Evolutionary conservation across 192 early-diverging fungal species (phyloP).

Genomic region (Backusella tarrabulga): DNA sequence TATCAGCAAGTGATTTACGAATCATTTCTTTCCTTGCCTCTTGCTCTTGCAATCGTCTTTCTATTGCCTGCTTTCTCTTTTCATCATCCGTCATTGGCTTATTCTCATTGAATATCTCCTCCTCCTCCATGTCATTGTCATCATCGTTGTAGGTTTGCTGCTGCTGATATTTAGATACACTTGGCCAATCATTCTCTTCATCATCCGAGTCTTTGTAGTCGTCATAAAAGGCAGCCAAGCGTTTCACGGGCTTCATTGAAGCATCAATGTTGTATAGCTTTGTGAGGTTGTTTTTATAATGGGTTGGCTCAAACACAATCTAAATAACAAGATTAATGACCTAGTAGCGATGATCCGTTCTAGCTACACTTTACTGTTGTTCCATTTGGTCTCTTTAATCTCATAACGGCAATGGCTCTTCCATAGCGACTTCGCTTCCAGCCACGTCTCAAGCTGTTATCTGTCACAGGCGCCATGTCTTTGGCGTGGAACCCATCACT

Average conservation of each 20-base stretch:
- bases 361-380: slow-evolving; percentile 23
- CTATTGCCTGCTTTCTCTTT: slow-evolving; percentile 24
- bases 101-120: slow-evolving; percentile 30
- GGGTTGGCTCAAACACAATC: slow-evolving; percentile 66
- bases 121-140: slow-evolving; percentile 7
- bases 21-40: slow-evolving; percentile 33
- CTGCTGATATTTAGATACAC: background rate
- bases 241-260: slow-evolving; percentile 31
- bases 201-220: slow-evolving; percentile 22
- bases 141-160: slow-evolving; percentile 19
- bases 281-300: slow-evolving; percentile 63
- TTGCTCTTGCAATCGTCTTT: slow-evolving; percentile 25
- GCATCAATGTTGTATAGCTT: slow-evolving; percentile 50
- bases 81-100: slow-evolving; percentile 19
- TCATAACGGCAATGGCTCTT: slow-evolving; percentile 69
- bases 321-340: background rate
- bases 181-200: background rate
- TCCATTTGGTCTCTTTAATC: slow-evolving; percentile 54
- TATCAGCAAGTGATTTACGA: slow-evolving; percentile 21
- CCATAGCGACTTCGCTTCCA: slow-evolving; percentile 74
- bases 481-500: slow-evolving; percentile 49
- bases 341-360: no score
- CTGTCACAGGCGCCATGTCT: slow-evolving; percentile 71
- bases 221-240: slow-evolving; percentile 23
- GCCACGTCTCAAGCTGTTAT: slow-evolving; percentile 62